Evolutionary conservation across 1,139 yeast genomes (phyloP).

Genomic region (Yamadazyma atmosphaerica): DNA sequence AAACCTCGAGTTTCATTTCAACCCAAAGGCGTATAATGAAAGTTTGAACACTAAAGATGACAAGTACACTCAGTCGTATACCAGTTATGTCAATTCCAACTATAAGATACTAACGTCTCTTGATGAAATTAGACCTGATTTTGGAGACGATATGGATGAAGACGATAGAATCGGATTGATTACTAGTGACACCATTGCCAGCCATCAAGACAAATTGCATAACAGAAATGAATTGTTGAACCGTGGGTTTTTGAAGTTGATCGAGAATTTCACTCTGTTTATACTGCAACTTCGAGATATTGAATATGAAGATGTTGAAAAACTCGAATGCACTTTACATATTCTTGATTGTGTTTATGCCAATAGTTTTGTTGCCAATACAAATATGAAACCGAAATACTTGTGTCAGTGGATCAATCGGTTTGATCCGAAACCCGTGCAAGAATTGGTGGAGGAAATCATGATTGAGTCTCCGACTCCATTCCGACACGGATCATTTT

Average conservation of each 20-base stretch:
- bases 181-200: constrained; percentile 18
- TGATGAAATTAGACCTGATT: not conserved
- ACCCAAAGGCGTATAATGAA: constrained; percentile 24
- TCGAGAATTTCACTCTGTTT: constrained; percentile 25
- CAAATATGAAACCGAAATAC: constrained; percentile 45
- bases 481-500: constrained; percentile 57
- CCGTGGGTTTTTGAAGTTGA: constrained; percentile 27
- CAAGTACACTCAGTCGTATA: constrained; percentile 22
- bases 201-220: constrained; percentile 10
- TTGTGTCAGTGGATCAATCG: constrained; percentile 65
- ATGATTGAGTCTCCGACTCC: constrained; percentile 48
- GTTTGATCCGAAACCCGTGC: constrained; percentile 61
- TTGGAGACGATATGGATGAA: constrained; percentile 15
- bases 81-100: constrained; percentile 30
- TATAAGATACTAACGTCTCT: constrained; percentile 37
- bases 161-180: constrained; percentile 38
- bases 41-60: constrained; percentile 21
- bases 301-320: constrained; percentile 19
- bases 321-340: constrained; percentile 30
- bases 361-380: constrained; percentile 44
- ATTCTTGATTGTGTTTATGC: constrained; percentile 62
- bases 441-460: constrained; percentile 44
- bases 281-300: constrained; percentile 13
- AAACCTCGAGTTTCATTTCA: constrained; percentile 33
- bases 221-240: constrained; percentile 19